phyloP scores from a whole-genome alignment of 768 basidiomycete species.

The Pleurotus citrinopileatus region DNA sequence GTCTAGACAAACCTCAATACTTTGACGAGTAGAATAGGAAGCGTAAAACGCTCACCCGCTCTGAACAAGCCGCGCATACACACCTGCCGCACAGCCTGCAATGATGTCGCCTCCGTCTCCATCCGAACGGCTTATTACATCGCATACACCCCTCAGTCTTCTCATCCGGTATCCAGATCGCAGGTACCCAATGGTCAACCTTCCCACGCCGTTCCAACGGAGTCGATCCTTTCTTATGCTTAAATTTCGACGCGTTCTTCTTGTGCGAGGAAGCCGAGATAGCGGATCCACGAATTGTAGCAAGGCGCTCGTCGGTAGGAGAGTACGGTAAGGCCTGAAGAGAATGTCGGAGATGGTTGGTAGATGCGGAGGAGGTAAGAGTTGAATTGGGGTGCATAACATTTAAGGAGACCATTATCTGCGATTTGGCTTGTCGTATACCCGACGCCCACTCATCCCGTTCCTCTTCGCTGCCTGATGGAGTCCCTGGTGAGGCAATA shows the following conservation, averaged over 20 bases:
- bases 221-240: conserved; percentile 17
- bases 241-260: conserved; percentile 16
- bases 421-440: conserved; percentile 68
- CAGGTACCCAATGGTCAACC: conserved; percentile 84
- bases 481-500: background rate
- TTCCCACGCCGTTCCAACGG: conserved; percentile 39
- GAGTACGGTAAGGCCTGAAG: conserved; percentile 72
- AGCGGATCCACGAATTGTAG: conserved; percentile 22
- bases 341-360: conserved; percentile 68
- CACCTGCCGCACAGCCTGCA: conserved; percentile 85
- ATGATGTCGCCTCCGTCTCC: conserved; percentile 79
- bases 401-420: conserved; percentile 68
- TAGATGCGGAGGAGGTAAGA: conserved; percentile 73
- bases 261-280: conserved; percentile 16
- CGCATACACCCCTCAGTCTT: conserved; percentile 85
- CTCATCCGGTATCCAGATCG: conserved; percentile 90
- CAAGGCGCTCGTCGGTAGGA: conserved; percentile 47
- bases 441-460: conserved; percentile 64
- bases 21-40: background rate
- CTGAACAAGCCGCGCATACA: conserved; percentile 83
- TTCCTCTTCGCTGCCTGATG: conserved; percentile 51
- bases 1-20: too few relatives aligned
- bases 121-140: conserved; percentile 74
- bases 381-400: conserved; percentile 78
- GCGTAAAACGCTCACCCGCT: conserved; percentile 48